Evolutionary conservation across 2,329 filamentous ascomycete genomes (phyloP), one percentile per base, ranked within the genome.

Genomic region (Verticillium nubilum): DNA sequence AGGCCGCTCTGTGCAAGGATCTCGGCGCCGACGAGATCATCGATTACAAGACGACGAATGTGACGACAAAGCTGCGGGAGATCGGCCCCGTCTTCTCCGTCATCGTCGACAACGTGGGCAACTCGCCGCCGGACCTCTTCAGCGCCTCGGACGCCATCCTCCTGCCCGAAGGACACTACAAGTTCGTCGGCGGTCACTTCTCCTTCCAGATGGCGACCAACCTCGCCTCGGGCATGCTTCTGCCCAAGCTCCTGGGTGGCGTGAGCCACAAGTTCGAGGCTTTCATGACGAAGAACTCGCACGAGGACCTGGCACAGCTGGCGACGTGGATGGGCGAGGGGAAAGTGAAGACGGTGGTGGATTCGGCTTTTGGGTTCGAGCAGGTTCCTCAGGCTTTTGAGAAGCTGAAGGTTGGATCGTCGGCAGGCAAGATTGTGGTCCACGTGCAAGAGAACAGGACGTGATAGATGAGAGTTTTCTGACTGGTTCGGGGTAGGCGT

Each of bases 11-110:
- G 1, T 86, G 84, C 68, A 78, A 78, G 61, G 73, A 74, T 4
- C 68, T 89, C 1, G 87, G 87, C 2, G 87, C 87, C 4, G 86
- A 90, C 64, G 81, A 86, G 57, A 80, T 88, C 47, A 76, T 88
- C 56, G 84, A 89, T 67, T 89, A 89, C 69, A 82, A 78, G 54
- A 74, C 72, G 0, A 68, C 70, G 25, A 73, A 86, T 65, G 71
- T 87, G 1, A 64, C 81, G 1, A 70, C 73, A 6, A 68, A 71
- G 5, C 72, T 89, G 0, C 75, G 75, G 61, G 69, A 74, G 1
- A 76, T 75, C 12, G 81, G 80, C 0, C 72, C 73, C 5, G 70
- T 79, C 4, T 87, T 79, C 63, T 74, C 76, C 57, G 73, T 81
- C 37, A 73, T 83, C 1, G 74, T 88, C n/a, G 86, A 89, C 68